Percentiles rank a stretch among this genome's conserved stretches.
Conservation (phyloP, 176 grass and related monocot genomes). For the Avena sativa region DNA sequence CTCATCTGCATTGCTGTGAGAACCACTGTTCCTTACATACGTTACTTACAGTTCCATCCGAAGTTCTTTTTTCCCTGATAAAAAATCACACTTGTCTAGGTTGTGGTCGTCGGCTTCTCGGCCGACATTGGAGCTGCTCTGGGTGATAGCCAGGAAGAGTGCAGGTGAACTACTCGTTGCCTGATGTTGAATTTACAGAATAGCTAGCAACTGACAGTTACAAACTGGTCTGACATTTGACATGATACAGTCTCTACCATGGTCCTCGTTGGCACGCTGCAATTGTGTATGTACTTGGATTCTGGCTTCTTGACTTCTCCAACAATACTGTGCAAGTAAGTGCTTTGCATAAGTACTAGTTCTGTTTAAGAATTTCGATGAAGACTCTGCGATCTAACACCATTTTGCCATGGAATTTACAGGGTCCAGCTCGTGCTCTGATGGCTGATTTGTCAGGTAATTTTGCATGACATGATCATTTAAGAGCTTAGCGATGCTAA, state of each 20-base stretch:
- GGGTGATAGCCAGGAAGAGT: slow-evolving; percentile 79
- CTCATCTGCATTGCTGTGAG: slow-evolving; percentile 73
- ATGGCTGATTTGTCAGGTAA: slow-evolving; percentile 92
- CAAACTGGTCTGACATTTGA: slow-evolving; percentile 27
- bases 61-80: background rate
- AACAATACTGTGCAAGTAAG: slow-evolving; percentile 92
- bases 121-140: slow-evolving; percentile 83
- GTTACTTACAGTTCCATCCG: background rate
- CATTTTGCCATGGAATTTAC: slow-evolving; percentile 11
- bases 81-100: slow-evolving; percentile 40
- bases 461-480: slow-evolving; percentile 14
- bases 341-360: background rate
- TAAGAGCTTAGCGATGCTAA: background rate
- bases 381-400: background rate
- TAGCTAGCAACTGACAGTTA: background rate
- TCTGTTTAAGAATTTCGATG: slow-evolving; percentile 12
- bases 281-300: slow-evolving; percentile 83
- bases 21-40: slow-evolving; percentile 16
- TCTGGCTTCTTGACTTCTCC: slow-evolving; percentile 94
- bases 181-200: background rate
- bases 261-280: slow-evolving; percentile 85
- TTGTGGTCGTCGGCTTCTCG: slow-evolving; percentile 76
- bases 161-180: slow-evolving; percentile 52
- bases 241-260: slow-evolving; percentile 61
- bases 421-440: slow-evolving; percentile 88